Conservation (phyloP, 2,329 filamentous ascomycete genomes). For the Cladosporium sphaerospermum region DNA sequence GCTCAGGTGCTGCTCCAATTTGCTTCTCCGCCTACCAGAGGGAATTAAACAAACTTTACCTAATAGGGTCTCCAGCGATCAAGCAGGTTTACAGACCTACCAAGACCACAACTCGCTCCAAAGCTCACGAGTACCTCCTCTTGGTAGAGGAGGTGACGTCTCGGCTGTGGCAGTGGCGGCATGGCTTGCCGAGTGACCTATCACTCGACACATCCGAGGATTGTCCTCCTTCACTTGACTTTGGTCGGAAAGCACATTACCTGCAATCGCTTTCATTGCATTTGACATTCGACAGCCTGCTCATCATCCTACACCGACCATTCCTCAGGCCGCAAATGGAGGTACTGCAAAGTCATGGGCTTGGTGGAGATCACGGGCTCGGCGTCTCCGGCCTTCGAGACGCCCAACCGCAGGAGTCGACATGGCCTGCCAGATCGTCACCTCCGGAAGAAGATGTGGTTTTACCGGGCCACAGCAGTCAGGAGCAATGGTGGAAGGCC, state of each 20-base stretch:
- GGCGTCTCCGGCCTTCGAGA: constrained; percentile 11
- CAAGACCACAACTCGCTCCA: constrained; percentile 7
- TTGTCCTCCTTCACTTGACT: constrained; percentile 13
- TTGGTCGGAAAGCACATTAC: constrained; percentile 18
- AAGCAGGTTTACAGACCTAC: constrained; percentile 25
- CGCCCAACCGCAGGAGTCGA: background rate
- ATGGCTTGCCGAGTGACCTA: constrained; percentile 22
- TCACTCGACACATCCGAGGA: constrained; percentile 20
- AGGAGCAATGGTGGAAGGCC: constrained; percentile 33
- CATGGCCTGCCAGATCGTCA: background rate
- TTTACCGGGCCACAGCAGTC: constrained; percentile 14
- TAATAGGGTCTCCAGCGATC: constrained; percentile 28
- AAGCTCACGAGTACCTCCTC: constrained; percentile 15
- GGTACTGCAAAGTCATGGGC: constrained; percentile 1
- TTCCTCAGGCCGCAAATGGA: constrained; percentile 34
- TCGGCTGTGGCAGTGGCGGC: constrained; percentile 22
- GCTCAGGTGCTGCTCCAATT: background rate
- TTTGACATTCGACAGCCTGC: constrained; percentile 39
- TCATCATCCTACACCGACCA: constrained; percentile 40
- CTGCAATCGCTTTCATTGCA: constrained; percentile 40
- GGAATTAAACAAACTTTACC: constrained; percentile 27
- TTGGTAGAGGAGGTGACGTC: constrained; percentile 20
- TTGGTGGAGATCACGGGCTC: constrained; percentile 2
- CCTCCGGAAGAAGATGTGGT: background rate
- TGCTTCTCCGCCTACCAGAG: constrained; percentile 23